Conservation (phyloP, 2,329 filamentous ascomycete species). For the Epicoccum sorghinum region DNA sequence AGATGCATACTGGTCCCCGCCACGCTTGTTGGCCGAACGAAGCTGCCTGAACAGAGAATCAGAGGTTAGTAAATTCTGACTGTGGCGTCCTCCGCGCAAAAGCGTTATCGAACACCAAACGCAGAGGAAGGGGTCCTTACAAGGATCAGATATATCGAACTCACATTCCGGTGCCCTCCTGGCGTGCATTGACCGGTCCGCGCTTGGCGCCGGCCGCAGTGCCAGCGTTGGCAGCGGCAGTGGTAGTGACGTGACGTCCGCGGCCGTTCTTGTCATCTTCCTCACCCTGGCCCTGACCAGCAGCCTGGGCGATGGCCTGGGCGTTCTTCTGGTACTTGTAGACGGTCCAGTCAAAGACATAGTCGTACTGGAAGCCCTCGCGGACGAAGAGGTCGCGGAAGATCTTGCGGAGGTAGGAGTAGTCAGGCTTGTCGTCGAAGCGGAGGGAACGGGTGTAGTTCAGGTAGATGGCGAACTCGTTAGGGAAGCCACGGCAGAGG, state of each 20-base stretch:
- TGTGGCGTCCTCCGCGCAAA: constrained; percentile 67
- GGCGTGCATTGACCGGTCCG: constrained; percentile 76
- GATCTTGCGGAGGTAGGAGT: constrained; percentile 99
- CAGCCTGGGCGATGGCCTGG: constrained; percentile 87
- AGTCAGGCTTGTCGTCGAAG: constrained; percentile 99
- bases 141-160: constrained; percentile 78
- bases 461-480: constrained; percentile 99
- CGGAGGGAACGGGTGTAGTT: constrained; percentile 99
- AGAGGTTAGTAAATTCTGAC: constrained; percentile 55
- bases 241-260: constrained; percentile 60
- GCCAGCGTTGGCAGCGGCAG: constrained; percentile 68
- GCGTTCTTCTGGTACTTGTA: constrained; percentile 99
- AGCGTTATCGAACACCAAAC: constrained; percentile 81
- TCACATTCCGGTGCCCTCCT: constrained; percentile 97
- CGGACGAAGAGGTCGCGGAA: constrained; percentile 99
- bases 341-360: constrained; percentile 99
- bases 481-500: constrained; percentile 97
- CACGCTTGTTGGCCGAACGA: constrained; percentile 59
- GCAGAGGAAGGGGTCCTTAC: constrained; percentile 89
- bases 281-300: constrained; percentile 66
- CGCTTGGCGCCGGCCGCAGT: constrained; percentile 68
- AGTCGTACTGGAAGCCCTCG: constrained; percentile 99
- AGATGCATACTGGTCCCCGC: constrained; percentile 55
- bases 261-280: constrained; percentile 80
- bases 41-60: constrained; percentile 55